These are phyloP conservation scores for Bonia amplexicaulis DNA, from an alignment of 176 grass and related monocot species.

Conservation along the genomic window DNA sequence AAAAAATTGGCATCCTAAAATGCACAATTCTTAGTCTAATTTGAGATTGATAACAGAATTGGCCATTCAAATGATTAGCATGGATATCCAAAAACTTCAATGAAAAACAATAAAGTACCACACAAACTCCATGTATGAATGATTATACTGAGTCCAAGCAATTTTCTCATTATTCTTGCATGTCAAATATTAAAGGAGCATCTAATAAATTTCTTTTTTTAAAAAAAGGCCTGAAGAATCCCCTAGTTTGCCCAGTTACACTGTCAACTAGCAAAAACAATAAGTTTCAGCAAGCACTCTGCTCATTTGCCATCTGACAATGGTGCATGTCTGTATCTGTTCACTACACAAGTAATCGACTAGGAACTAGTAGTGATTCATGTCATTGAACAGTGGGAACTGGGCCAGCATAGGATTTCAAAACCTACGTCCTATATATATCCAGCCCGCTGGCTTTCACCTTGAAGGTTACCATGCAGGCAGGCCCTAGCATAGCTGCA, in stretches of 20 bases:
- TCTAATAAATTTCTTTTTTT: background rate
- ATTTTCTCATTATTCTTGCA: background rate
- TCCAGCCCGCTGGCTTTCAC: background rate
- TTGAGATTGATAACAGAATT: background rate
- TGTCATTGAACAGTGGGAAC: background rate
- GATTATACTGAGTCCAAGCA: background rate
- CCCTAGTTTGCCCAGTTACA: background rate
- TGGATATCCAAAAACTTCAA: background rate
- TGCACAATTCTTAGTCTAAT: background rate
- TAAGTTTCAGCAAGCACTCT: background rate
- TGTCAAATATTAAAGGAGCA: background rate
- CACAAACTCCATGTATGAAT: background rate
- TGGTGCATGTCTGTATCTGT: background rate
- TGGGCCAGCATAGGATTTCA: background rate
- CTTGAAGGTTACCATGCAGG: background rate
- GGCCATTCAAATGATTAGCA: background rate
- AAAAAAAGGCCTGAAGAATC: background rate
- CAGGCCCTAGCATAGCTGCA: background rate
- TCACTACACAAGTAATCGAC: background rate
- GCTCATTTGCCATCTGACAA: background rate
- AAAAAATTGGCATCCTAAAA: constrained; percentile 7
- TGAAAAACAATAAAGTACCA: background rate
- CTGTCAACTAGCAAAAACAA: background rate
- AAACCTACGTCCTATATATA: background rate
- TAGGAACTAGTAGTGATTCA: background rate